phyloP scores from a whole-genome alignment of 192 early-diverging fungal genomes.

The Umbelopsis vinacea region DNA sequence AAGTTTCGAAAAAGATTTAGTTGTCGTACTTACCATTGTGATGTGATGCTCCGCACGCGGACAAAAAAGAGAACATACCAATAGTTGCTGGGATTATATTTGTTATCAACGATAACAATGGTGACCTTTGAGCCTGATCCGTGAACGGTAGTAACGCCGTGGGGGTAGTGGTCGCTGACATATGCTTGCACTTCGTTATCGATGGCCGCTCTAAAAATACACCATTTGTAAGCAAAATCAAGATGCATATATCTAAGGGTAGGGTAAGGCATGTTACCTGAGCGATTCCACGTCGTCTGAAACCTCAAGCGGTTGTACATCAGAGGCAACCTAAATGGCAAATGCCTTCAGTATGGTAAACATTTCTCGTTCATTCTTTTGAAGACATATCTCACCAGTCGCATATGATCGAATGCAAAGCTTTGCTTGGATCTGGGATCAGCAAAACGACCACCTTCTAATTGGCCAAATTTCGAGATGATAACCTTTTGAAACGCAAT shows the following conservation, averaged over 20 bases:
- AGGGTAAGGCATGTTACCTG: constrained; percentile 30
- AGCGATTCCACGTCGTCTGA: constrained; percentile 42
- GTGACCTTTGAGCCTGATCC: constrained; percentile 53
- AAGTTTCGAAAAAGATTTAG: not conserved
- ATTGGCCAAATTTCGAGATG: constrained; percentile 73
- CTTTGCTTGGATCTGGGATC: constrained; percentile 73
- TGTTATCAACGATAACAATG: constrained; percentile 83
- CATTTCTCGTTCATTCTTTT: not conserved
- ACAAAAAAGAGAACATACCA: constrained; percentile 59
- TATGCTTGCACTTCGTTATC: constrained; percentile 70
- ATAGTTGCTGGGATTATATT: constrained; percentile 91
- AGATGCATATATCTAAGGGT: not conserved
- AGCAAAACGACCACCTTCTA: constrained; percentile 69
- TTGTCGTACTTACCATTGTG: not conserved
- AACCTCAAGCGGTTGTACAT: constrained; percentile 43
- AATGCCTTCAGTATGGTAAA: not conserved
- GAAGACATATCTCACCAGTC: constrained; percentile 42
- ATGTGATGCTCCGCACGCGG: not conserved
- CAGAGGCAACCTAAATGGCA: constrained; percentile 49
- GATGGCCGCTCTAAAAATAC: constrained; percentile 48
- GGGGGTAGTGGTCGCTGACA: constrained; percentile 77
- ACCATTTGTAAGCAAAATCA: not conserved
- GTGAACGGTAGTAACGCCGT: constrained; percentile 75
- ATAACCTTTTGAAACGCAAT: constrained; percentile 59
- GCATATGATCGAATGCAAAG: constrained; percentile 85